phyloP scores from a whole-genome alignment of 2,329 filamentous ascomycete genomes.

The Thielaviopsis punctulata region DNA sequence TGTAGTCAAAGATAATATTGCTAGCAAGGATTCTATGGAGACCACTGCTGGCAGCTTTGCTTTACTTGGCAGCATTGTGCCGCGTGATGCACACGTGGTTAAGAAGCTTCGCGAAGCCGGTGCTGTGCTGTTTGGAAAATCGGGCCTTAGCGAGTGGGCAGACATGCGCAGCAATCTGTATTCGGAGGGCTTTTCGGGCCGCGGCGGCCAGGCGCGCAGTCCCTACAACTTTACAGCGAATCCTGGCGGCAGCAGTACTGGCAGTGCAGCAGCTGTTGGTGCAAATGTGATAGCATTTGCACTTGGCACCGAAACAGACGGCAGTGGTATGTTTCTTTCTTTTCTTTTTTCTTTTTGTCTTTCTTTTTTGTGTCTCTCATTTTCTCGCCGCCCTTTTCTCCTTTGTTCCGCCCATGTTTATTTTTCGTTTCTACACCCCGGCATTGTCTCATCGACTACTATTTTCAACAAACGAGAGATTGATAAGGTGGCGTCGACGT shows the following conservation, averaged over 20 bases:
- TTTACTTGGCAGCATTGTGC: slow-evolving; percentile 46
- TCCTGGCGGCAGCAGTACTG: slow-evolving; percentile 52
- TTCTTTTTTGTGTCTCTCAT: neutral
- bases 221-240: slow-evolving; percentile 53
- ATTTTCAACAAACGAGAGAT: neutral
- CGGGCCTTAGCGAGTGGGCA: slow-evolving; percentile 57
- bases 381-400: neutral
- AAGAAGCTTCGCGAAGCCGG: slow-evolving; percentile 43
- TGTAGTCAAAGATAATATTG: slow-evolving; percentile 58
- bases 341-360: neutral
- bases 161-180: slow-evolving; percentile 52
- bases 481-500: neutral
- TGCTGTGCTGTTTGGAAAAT: slow-evolving; percentile 54
- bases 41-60: slow-evolving; percentile 57
- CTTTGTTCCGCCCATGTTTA: neutral
- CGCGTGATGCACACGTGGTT: slow-evolving; percentile 51
- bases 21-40: slow-evolving; percentile 50
- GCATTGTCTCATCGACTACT: neutral
- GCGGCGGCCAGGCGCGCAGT: slow-evolving; percentile 46
- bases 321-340: slow-evolving; percentile 27
- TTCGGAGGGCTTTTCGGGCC: slow-evolving; percentile 47
- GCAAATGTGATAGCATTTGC: slow-evolving; percentile 46
- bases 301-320: slow-evolving; percentile 60
- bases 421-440: neutral
- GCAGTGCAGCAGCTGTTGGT: slow-evolving; percentile 46